Evolutionary conservation across 2,329 filamentous ascomycete species (phyloP).

Genomic region (Aspergillus puulaauensis): DNA sequence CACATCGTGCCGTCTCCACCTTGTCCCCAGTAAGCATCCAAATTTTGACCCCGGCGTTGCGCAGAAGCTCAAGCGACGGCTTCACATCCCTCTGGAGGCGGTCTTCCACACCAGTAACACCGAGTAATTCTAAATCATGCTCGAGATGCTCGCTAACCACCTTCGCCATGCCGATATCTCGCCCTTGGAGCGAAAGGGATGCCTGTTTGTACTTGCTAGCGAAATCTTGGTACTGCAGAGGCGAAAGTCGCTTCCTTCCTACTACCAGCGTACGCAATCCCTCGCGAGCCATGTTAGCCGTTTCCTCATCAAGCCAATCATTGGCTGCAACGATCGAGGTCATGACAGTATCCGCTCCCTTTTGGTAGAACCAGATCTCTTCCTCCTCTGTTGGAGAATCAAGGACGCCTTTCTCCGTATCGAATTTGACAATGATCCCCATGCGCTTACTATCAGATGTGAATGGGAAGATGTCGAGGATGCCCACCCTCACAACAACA

Average conservation of each 20-base stretch:
- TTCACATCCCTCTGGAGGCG: conserved; percentile 96
- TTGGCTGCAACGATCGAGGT: conserved; percentile 90
- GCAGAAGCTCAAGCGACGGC: conserved; percentile 86
- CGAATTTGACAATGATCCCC: conserved; percentile 92
- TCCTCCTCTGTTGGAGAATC: conserved; percentile 57
- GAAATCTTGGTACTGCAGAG: conserved; percentile 79
- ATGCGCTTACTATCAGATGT: conserved; percentile 97
- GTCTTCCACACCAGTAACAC: conserved; percentile 97
- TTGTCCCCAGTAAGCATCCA: conserved; percentile 99
- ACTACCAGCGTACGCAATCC: conserved; percentile 91
- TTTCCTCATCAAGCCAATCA: conserved; percentile 98
- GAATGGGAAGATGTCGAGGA: conserved; percentile 94
- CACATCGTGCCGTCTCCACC: conserved; percentile 93
- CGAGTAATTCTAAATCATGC: conserved; percentile 82
- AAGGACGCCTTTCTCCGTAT: conserved; percentile 54
- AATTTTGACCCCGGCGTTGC: conserved; percentile 97
- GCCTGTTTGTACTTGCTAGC: conserved; percentile 72
- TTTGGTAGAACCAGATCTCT: conserved; percentile 98
- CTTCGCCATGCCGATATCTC: conserved; percentile 77
- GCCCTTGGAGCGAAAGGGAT: conserved; percentile 73
- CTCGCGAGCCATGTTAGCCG: conserved; percentile 98
- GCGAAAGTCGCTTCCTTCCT: conserved; percentile 81
- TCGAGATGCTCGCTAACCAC: conserved; percentile 82
- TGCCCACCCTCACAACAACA: conserved; percentile 77
- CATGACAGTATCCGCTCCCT: conserved; percentile 98